Base-by-base conservation (phyloP, 495 filamentous ascomycete species). In the Aspergillus egyptiacus region DNA sequence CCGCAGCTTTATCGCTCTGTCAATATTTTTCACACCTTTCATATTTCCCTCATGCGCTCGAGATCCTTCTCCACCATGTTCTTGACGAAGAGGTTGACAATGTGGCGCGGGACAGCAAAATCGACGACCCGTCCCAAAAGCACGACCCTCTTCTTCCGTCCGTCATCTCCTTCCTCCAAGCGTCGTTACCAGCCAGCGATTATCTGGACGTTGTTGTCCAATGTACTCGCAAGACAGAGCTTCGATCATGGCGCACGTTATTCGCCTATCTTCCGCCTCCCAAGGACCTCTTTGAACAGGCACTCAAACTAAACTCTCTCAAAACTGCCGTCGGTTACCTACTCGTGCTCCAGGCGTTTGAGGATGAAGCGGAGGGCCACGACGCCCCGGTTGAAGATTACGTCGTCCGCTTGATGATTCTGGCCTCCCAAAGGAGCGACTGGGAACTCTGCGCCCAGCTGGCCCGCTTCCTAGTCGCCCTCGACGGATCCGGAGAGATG, bases 371-470 rank as follows among this genome's bases (percentile, higher is more conserved):
- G n/a, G 87, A 85, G 20, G 62, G 56, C 39, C 64, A 71, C 38
- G 85, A 90, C 55, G 84, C 91, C 56, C 63, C 64, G n/a, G 69
- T 73, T n/a, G 72, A 75, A 58, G 68, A 71, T 50, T 73, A 74
- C 28, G 83, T 91, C 34, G 85, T 96, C 0, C 76, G 90, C 17
- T 67, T 99, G 31, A 78, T 99, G 20, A 77, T 78, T n/a, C 70
- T 84, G 44, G 93, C 91, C 0, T 90, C 88, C 49, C 78, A 80
- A 23, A 87, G 88, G 66, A 81, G 78, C 19, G 93, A 99, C 63
- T 99, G 91, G 93, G 94, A 97, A 48, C 74, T 97, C 5, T 97
- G 94, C 65, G 95, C 89, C 54, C 94, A 99, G 61, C 72, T 99
- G 3, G 90, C 91, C 19, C 70, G 94, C 24, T 99, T 99, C 64